Conservation (phyloP, 208 protist genomes). For the Porcisia hertigi region DNA sequence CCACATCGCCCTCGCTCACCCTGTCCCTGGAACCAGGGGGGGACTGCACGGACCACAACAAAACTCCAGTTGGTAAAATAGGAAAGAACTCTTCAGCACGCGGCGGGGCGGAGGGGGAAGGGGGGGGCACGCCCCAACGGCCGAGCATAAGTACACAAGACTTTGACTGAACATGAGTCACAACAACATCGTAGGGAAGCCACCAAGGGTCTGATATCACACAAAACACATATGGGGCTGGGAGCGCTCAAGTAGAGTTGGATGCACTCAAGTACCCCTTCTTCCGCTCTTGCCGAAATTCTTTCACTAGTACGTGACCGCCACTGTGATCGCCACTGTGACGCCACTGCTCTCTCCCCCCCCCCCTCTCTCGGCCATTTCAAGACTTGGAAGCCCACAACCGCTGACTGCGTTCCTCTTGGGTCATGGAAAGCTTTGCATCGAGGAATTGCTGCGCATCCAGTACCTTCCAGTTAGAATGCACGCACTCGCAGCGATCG, state of each 20-base stretch:
- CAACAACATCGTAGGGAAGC: background rate
- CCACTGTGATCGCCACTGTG: too few relatives aligned
- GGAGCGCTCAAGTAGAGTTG: background rate
- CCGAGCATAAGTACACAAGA: background rate
- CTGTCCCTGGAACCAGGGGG: too few relatives aligned
- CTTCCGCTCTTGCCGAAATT: background rate
- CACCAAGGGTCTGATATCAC: background rate
- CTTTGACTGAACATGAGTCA: background rate
- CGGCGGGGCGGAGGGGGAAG: too few relatives aligned
- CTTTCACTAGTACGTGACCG: background rate
- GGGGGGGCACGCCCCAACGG: background rate
- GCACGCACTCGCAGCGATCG: conserved; percentile 64
- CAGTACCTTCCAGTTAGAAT: conserved; percentile 76
- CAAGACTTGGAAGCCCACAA: conserved; percentile 27
- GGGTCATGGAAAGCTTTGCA: conserved; percentile 56
- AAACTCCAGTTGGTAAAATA: too few relatives aligned
- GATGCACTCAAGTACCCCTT: background rate
- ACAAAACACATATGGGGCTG: background rate
- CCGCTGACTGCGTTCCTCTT: conserved; percentile 35
- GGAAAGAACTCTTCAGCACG: too few relatives aligned
- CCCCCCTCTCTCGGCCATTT: background rate
- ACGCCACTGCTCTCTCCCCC: too few relatives aligned
- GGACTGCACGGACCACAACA: too few relatives aligned
- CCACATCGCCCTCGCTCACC: too few relatives aligned
- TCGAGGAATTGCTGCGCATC: conserved; percentile 76